Base-by-base conservation (phyloP, 148 eudicot genomes). In the Rhododendron simsii region DNA sequence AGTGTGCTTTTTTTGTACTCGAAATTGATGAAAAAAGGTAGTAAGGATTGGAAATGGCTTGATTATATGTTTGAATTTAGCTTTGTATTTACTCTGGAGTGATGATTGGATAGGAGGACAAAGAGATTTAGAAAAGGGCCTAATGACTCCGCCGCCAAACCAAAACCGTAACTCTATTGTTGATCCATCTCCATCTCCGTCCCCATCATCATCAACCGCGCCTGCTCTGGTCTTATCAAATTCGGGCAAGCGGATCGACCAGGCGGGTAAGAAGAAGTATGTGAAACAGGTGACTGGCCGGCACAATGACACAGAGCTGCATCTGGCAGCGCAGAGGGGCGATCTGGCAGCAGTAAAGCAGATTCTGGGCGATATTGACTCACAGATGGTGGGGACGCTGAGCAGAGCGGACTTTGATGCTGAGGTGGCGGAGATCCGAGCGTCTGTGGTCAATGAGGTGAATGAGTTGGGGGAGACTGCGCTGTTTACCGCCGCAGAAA, bases 241-340 rank as follows among this genome's bases (percentile, higher is more conserved):
- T 85, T 95, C 98, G 9, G 98, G 95, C 21, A 95, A 95, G 86
- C 92, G 98, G 59, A 94, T 95, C 5, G 95, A 94, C 86, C 98
- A 95, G 82, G 90, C 95, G 4, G 97, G 95, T 14, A 95, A 91
- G 90, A 95, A 95, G 84, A 95, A 95, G 91, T 95, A 95, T 81
- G 96, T 95, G 57, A 95, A 93, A 85, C 96, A 95, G 84, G 98
- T 95, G 55, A 95, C 96, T 5, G 98, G 98, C 79, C 92, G 96
- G 35, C 94, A 95, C 87, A 95, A 95, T 33, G 96, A 95, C 87
- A 94, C 98, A 0, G 96, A 93, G 88, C 92, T 95, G 44, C 98
- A 95, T 87, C 88, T 95, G 91, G 97, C 98, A 55, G 97, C 98
- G 59, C 95, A 93, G 80, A 91, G 92, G 10, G 98, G 98, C 65